phyloP scores from a whole-genome alignment of 2,329 filamentous ascomycete genomes.

The Cladosporium sp. region DNA sequence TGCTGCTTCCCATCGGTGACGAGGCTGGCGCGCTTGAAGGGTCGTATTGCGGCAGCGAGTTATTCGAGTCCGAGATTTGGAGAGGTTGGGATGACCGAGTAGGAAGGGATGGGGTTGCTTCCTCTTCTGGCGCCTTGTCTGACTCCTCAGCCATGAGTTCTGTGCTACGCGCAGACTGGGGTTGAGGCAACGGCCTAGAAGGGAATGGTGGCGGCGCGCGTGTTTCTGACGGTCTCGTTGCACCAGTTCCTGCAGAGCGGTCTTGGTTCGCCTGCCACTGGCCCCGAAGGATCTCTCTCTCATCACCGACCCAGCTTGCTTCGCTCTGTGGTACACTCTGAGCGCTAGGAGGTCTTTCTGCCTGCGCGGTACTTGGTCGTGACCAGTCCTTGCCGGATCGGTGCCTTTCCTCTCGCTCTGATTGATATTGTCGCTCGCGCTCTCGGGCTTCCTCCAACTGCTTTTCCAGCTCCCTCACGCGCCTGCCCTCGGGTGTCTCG shows the following conservation, averaged over 20 bases:
- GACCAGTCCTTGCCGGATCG: constrained; percentile 34
- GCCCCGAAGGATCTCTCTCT: constrained; percentile 59
- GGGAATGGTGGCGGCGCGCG: constrained; percentile 29
- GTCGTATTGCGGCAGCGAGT: constrained; percentile 15
- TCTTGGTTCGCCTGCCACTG: constrained; percentile 46
- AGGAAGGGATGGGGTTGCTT: not conserved
- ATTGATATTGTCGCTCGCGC: constrained; percentile 60
- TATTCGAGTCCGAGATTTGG: constrained; percentile 15
- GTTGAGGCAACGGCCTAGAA: constrained; percentile 47
- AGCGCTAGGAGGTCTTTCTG: constrained; percentile 27
- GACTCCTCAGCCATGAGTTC: constrained; percentile 1
- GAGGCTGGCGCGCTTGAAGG: constrained; percentile 15
- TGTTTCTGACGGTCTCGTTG: constrained; percentile 20
- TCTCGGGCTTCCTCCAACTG: constrained; percentile 64
- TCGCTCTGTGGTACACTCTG: constrained; percentile 46
- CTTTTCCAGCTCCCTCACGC: constrained; percentile 75
- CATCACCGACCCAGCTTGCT: constrained; percentile 62
- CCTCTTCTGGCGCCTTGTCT: constrained; percentile 10
- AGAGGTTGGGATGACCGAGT: constrained; percentile 12
- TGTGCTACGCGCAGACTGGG: not conserved
- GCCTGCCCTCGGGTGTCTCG: constrained; percentile 54
- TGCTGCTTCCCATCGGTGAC: constrained; percentile 19
- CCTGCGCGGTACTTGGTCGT: constrained; percentile 29
- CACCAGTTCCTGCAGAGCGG: constrained; percentile 14
- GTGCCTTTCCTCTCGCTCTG: constrained; percentile 53